Percentiles rank a stretch among this genome's conserved stretches.
phyloP scores from a whole-genome alignment of 2,329 filamentous ascomycete species.

The Colletotrichum navitas region DNA sequence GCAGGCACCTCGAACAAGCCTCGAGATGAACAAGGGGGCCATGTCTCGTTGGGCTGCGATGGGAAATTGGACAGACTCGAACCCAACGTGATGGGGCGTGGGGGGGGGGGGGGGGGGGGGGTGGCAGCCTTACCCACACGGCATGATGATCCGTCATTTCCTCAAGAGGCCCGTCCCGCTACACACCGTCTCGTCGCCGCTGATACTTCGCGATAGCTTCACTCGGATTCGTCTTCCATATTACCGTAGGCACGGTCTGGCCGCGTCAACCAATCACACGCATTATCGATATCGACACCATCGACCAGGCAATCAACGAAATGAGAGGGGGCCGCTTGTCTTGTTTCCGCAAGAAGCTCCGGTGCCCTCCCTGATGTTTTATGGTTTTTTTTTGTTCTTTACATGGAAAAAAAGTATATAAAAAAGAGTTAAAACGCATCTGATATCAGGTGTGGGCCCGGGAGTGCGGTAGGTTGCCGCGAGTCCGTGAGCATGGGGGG shows the following conservation, averaged over 20 bases:
- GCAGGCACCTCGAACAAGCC: conserved; percentile 22
- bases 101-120: too few species aligned
- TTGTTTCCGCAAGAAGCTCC: not conserved
- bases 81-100: conserved; percentile 5
- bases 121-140: not conserved
- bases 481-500: conserved; percentile 12
- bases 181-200: not conserved
- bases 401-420: not conserved
- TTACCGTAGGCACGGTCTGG: conserved; percentile 1
- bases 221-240: not conserved
- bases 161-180: not conserved
- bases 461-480: conserved; percentile 17
- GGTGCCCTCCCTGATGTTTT: not conserved
- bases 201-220: conserved; percentile 29
- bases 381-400: not conserved
- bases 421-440: not conserved
- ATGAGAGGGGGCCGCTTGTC: not conserved
- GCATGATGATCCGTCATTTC: conserved; percentile 23
- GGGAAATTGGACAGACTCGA: conserved; percentile 21
- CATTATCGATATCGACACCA: not conserved
- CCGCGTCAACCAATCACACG: not conserved
- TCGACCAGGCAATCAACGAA: not conserved
- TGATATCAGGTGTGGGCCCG: conserved; percentile 15
- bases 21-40: conserved; percentile 17
- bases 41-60: conserved; percentile 34